These are phyloP conservation scores for Cyclocybe cylindracea DNA, from an alignment of 768 basidiomycete species.

Conservation along the genomic window DNA sequence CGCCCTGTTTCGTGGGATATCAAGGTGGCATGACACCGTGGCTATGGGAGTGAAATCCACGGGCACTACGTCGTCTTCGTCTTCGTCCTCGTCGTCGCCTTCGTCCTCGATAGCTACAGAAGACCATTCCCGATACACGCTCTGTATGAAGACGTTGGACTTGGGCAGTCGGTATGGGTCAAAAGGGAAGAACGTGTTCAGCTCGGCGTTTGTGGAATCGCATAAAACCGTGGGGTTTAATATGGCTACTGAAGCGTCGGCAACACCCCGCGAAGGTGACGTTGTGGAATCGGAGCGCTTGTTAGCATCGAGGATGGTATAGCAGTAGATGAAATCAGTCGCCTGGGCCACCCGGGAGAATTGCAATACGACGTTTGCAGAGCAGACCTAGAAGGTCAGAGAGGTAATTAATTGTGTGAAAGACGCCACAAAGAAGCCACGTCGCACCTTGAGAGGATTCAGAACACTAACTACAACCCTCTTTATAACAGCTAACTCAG, in stretches of 20 bases:
- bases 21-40: slow-evolving; percentile 17
- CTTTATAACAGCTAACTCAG: slow-evolving; percentile 75
- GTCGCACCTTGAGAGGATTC: slow-evolving; percentile 83
- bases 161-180: slow-evolving; percentile 92
- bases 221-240: slow-evolving; percentile 15
- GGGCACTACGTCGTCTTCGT: slow-evolving; percentile 37
- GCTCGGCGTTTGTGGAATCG: slow-evolving; percentile 54
- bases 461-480: slow-evolving; percentile 78
- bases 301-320: slow-evolving; percentile 90
- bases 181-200: slow-evolving; percentile 97
- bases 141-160: slow-evolving; percentile 75
- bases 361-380: slow-evolving; percentile 85
- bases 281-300: slow-evolving; percentile 55
- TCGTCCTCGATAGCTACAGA: slow-evolving; percentile 78
- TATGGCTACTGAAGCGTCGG: slow-evolving; percentile 6
- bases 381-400: slow-evolving; percentile 66
- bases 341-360: slow-evolving; percentile 93
- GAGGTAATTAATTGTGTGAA: neutral
- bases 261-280: slow-evolving; percentile 14
- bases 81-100: slow-evolving; percentile 66
- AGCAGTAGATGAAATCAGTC: slow-evolving; percentile 92
- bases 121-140: slow-evolving; percentile 89
- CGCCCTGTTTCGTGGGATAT: slow-evolving; percentile 9
- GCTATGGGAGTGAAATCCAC: neutral
- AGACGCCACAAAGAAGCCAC: neutral